Evolutionary conservation across 2,329 filamentous ascomycete species (phyloP).

Genomic region (Didymella pinodella): DNA sequence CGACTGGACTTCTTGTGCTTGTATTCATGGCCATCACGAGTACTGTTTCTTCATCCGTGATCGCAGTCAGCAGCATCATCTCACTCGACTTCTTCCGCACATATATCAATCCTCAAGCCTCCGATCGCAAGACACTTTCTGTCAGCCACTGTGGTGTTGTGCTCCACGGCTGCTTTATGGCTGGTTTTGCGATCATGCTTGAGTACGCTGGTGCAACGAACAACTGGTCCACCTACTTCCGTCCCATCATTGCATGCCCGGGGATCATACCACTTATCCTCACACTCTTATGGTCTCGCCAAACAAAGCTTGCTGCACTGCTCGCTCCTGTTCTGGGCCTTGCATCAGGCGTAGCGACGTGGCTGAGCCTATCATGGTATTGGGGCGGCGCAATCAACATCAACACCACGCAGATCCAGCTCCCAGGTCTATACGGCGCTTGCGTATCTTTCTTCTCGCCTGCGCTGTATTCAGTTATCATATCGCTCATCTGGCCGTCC

Average conservation of each 20-base stretch:
- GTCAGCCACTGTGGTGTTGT: slow-evolving; percentile 77
- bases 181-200: slow-evolving; percentile 76
- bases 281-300: slow-evolving; percentile 78
- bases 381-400: slow-evolving; percentile 38
- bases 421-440: slow-evolving; percentile 82
- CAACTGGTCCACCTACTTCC: slow-evolving; percentile 88
- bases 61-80: slow-evolving; percentile 80
- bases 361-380: slow-evolving; percentile 20
- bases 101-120: slow-evolving; percentile 79
- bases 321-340: slow-evolving; percentile 39
- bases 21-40: slow-evolving; percentile 58
- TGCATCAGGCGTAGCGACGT: slow-evolving; percentile 17
- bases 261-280: slow-evolving; percentile 82
- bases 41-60: slow-evolving; percentile 53
- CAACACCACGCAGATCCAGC: slow-evolving; percentile 65
- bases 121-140: slow-evolving; percentile 76
- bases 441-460: slow-evolving; percentile 80
- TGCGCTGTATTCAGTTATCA: slow-evolving; percentile 60
- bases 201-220: slow-evolving; percentile 60
- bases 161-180: slow-evolving; percentile 77
- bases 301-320: slow-evolving; percentile 75
- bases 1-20: slow-evolving; percentile 39
- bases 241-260: slow-evolving; percentile 82
- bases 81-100: slow-evolving; percentile 88
- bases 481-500: slow-evolving; percentile 13